Conservation (phyloP, 768 basidiomycete species). For the Sarcomyxa edulis region DNA sequence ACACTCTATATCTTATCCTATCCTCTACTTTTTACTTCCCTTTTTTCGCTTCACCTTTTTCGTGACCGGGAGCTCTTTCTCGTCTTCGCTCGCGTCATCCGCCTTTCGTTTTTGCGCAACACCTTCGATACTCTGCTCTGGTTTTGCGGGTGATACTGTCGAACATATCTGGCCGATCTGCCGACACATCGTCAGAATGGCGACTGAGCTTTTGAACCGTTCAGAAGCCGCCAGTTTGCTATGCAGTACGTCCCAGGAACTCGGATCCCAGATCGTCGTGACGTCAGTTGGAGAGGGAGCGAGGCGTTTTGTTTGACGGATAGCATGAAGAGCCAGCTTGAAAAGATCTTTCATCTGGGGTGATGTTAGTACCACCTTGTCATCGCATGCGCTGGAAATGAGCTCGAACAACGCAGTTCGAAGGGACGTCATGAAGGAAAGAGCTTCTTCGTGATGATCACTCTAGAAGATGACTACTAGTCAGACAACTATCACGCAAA, state of each 20-base stretch:
- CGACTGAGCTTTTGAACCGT: slow-evolving; percentile 59
- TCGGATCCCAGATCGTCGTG: slow-evolving; percentile 51
- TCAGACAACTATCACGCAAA: slow-evolving; percentile 8
- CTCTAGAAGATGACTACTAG: slow-evolving; percentile 10
- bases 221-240: slow-evolving; percentile 40
- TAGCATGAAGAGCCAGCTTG: slow-evolving; percentile 58
- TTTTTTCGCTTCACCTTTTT: slow-evolving; percentile 23
- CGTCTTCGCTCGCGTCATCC: slow-evolving; percentile 18
- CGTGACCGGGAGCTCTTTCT: slow-evolving; percentile 8
- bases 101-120: slow-evolving; percentile 34
- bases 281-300: slow-evolving; percentile 23
- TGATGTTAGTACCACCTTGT: slow-evolving; percentile 42
- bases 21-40: slow-evolving; percentile 23
- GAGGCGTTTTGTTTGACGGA: slow-evolving; percentile 60
- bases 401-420: slow-evolving; percentile 43
- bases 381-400: slow-evolving; percentile 43
- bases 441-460: slow-evolving; percentile 33
- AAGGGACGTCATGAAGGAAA: slow-evolving; percentile 45
- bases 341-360: slow-evolving; percentile 75
- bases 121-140: slow-evolving; percentile 20
- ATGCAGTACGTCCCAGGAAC: slow-evolving; percentile 48
- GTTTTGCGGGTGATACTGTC: slow-evolving; percentile 9
- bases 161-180: slow-evolving; percentile 42
- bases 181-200: slow-evolving; percentile 57
- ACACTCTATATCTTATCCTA: slow-evolving; percentile 19